Percentiles rank a stretch among this genome's conserved stretches.
These are phyloP conservation scores for Syncephalastrum sp. DNA, from an alignment of 371 early-diverging fungal species.

Conservation along the genomic window DNA sequence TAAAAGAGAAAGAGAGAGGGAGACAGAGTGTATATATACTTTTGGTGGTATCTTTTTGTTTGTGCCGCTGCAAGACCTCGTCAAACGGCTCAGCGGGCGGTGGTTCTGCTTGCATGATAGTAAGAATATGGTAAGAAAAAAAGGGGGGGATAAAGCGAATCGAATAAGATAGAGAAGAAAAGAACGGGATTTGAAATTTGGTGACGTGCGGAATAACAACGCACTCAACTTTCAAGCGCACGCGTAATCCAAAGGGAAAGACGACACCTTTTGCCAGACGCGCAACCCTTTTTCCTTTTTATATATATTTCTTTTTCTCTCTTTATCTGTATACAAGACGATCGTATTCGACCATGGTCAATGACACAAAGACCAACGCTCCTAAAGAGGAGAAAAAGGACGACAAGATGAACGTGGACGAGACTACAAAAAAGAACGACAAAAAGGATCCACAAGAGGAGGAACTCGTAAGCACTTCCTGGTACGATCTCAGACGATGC, in stretches of 20 bases:
- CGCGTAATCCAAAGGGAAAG: too few species aligned
- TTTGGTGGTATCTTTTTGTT: slow-evolving; percentile 46
- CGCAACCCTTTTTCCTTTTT: too few species aligned
- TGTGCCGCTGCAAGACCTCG: slow-evolving; percentile 34
- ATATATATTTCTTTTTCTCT: too few species aligned
- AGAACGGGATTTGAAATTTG: too few species aligned
- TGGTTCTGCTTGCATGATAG: background rate
- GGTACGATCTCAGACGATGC: slow-evolving; percentile 2
- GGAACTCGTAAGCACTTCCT: slow-evolving; percentile 36
- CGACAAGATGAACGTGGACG: slow-evolving; percentile 25
- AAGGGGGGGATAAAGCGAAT: background rate
- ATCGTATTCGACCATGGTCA: slow-evolving; percentile 19
- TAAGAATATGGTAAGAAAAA: too few species aligned
- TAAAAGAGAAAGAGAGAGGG: too few species aligned
- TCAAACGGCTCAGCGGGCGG: slow-evolving; percentile 9
- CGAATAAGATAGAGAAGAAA: background rate
- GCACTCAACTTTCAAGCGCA: too few species aligned
- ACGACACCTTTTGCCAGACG: too few species aligned
- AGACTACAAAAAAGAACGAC: slow-evolving; percentile 37
- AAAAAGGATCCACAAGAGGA: slow-evolving; percentile 46
- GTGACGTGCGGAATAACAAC: too few species aligned
- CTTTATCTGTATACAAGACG: too few species aligned
- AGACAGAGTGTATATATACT: slow-evolving; percentile 18
- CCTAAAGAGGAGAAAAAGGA: slow-evolving; percentile 15
- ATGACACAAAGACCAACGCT: slow-evolving; percentile 17